These are phyloP conservation scores for Umbelopsis ramanniana DNA, from an alignment of 192 early-diverging fungal genomes.

Conservation along the genomic window DNA sequence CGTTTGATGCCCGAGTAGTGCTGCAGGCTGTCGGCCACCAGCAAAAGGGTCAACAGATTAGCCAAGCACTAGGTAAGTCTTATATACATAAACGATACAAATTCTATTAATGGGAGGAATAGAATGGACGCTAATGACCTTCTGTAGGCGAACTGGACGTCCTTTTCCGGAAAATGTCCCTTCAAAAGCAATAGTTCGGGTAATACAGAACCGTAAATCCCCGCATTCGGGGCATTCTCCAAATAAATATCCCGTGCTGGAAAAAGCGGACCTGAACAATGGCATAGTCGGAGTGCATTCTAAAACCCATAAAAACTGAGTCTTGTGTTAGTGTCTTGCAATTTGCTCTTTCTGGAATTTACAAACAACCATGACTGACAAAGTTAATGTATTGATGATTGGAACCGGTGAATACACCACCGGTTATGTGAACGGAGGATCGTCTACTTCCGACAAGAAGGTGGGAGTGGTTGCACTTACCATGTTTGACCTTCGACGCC, in stretches of 20 bases:
- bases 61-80: neutral
- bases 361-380: neutral
- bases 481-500: constrained; percentile 44
- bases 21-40: neutral
- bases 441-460: constrained; percentile 43
- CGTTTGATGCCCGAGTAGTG: neutral
- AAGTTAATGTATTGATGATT: constrained; percentile 44
- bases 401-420: constrained; percentile 48
- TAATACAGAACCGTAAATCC: neutral
- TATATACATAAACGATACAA: neutral
- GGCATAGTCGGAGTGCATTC: neutral
- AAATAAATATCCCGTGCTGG: neutral
- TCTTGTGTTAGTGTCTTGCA: neutral
- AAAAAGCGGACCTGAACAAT: constrained; percentile 22
- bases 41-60: neutral
- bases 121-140: too few relatives aligned
- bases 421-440: constrained; percentile 37
- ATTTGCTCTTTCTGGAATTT: neutral
- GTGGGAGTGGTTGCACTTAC: constrained; percentile 48
- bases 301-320: constrained; percentile 17
- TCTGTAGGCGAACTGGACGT: neutral
- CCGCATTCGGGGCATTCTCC: constrained; percentile 3
- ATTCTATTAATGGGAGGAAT: neutral
- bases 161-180: constrained; percentile 9
- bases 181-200: neutral